Conservation (phyloP, 2,329 filamentous ascomycete genomes). For the Aspergillus japonicus region DNA sequence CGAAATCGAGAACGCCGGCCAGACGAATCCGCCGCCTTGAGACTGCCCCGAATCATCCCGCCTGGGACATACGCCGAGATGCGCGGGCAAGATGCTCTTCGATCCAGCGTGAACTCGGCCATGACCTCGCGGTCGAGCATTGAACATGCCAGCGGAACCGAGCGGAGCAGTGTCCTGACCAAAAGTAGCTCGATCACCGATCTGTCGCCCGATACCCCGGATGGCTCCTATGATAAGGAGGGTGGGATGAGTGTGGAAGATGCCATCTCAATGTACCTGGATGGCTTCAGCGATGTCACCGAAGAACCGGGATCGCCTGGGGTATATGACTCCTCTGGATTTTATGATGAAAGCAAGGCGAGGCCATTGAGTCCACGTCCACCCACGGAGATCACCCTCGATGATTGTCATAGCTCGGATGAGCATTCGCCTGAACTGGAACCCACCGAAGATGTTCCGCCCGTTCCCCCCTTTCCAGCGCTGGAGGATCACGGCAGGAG, state of each 20-base stretch:
- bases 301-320: slow-evolving; percentile 37
- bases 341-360: slow-evolving; percentile 31
- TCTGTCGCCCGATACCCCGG: slow-evolving; percentile 59
- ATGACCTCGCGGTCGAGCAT: slow-evolving; percentile 61
- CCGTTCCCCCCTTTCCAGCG: slow-evolving; percentile 6
- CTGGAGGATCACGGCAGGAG: slow-evolving; percentile 14
- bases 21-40: slow-evolving; percentile 27
- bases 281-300: slow-evolving; percentile 53
- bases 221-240: slow-evolving; percentile 59
- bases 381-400: slow-evolving; percentile 27
- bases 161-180: slow-evolving; percentile 77
- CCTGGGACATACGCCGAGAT: slow-evolving; percentile 22
- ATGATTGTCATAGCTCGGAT: slow-evolving; percentile 25
- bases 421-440: slow-evolving; percentile 22
- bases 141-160: slow-evolving; percentile 63
- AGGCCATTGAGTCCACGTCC: slow-evolving; percentile 28
- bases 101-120: slow-evolving; percentile 60
- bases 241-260: slow-evolving; percentile 59
- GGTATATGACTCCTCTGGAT: slow-evolving; percentile 15
- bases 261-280: slow-evolving; percentile 60
- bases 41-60: slow-evolving; percentile 31
- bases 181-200: slow-evolving; percentile 74
- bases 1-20: slow-evolving; percentile 27
- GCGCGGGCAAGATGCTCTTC: slow-evolving; percentile 37
- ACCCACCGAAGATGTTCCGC: slow-evolving; percentile 22